A percentile compares a stretch with the other conserved stretches of the same genome.
Evolutionary conservation across 169 alveolate genomes (phyloP).

Genomic region (Plasmodium yoelii): DNA sequence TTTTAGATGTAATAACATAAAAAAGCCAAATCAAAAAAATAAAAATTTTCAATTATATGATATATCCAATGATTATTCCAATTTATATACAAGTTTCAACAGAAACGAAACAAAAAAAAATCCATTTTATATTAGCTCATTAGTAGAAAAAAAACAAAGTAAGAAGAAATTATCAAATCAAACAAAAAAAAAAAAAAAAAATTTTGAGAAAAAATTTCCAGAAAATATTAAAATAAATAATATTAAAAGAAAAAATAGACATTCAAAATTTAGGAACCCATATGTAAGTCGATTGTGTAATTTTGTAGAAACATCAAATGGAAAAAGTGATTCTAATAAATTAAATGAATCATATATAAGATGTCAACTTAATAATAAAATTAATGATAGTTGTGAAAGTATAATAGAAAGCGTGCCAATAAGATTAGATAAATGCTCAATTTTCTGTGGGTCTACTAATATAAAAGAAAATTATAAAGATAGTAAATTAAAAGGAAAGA

Average conservation of each 20-base stretch:
- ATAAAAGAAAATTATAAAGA: too few relatives aligned
- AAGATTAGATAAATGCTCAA: too few relatives aligned
- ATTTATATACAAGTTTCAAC: background rate
- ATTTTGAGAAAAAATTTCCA: background rate
- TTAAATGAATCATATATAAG: too few relatives aligned
- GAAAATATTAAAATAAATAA: background rate
- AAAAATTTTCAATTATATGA: slow-evolving; percentile 4
- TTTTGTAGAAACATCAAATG: too few relatives aligned
- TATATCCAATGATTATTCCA: background rate
- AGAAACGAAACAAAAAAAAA: background rate
- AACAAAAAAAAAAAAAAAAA: background rate
- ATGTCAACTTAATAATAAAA: too few relatives aligned
- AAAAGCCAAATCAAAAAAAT: background rate
- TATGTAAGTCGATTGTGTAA: background rate
- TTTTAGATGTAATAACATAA: slow-evolving; percentile 9
- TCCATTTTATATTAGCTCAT: slow-evolving; percentile 14
- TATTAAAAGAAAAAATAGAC: background rate
- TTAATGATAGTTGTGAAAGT: too few relatives aligned
- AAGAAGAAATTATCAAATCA: slow-evolving; percentile 1
- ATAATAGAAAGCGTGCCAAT: too few relatives aligned
- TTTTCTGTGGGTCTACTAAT: too few relatives aligned
- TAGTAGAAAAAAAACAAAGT: slow-evolving; percentile 8
- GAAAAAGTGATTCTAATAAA: too few relatives aligned
- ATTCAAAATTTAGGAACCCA: background rate
- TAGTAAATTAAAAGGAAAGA: too few relatives aligned